Evolutionary conservation across 2,329 filamentous ascomycete species (phyloP).

Genomic region (Fusarium penzigii): DNA sequence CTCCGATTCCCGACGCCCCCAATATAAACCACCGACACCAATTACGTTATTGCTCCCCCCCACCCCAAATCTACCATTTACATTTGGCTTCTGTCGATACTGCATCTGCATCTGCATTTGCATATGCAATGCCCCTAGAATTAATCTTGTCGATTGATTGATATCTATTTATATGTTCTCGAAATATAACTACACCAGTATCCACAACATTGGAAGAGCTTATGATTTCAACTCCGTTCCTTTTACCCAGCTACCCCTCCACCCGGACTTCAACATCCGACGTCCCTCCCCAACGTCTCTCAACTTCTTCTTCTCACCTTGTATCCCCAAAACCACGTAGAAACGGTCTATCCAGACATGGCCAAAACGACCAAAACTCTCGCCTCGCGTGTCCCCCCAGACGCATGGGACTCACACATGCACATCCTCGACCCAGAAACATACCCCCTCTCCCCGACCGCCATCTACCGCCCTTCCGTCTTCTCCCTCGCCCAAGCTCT

Average conservation of each 20-base stretch:
- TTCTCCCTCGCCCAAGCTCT: slow-evolving; percentile 54
- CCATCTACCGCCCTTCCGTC: slow-evolving; percentile 51
- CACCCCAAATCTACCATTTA: no score
- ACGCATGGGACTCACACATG: slow-evolving; percentile 65
- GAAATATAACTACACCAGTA: no score
- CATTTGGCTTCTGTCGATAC: no score
- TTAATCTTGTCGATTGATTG: no score
- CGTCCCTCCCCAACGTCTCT: not conserved
- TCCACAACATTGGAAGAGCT: no score
- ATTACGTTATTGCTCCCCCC: not conserved
- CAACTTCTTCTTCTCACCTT: not conserved
- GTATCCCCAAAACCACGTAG: slow-evolving; percentile 1
- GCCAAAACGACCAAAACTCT: slow-evolving; percentile 4
- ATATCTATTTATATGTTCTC: no score
- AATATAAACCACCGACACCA: not conserved
- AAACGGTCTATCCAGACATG: slow-evolving; percentile 2
- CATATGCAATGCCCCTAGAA: not conserved
- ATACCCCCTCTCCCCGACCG: slow-evolving; percentile 49
- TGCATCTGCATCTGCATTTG: not conserved
- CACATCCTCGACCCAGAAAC: slow-evolving; percentile 57
- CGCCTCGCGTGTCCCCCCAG: slow-evolving; percentile 37
- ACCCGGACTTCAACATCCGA: not conserved
- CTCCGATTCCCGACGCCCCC: no score
- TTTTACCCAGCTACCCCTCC: no score
- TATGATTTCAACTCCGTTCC: no score